These are phyloP conservation scores for Hippophae rhamnoides DNA, from an alignment of 306 rosid genomes.

Conservation along the genomic window DNA sequence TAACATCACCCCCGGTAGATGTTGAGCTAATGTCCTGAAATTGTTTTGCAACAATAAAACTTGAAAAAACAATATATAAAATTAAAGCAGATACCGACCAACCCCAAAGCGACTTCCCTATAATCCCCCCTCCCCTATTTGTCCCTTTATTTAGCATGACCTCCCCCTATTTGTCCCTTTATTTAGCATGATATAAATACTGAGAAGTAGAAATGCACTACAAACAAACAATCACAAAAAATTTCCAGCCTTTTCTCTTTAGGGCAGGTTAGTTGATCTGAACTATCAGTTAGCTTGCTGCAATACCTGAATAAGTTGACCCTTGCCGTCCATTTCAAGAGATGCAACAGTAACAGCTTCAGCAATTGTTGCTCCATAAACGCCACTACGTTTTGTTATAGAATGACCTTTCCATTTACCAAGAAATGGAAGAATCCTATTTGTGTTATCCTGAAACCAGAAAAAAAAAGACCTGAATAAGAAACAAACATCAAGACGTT, in stretches of 20 bases:
- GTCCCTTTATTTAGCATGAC: no score
- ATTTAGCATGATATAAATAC: no score
- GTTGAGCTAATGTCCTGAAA: conserved; percentile 61
- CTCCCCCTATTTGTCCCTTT: no score
- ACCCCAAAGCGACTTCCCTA: no score
- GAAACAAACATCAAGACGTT: neutral
- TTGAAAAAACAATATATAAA: neutral
- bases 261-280: neutral
- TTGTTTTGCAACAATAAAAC: neutral
- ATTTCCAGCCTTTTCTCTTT: neutral
- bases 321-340: conserved; percentile 54
- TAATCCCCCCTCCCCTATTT: no score
- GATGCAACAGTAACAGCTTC: conserved; percentile 56
- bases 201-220: no score
- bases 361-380: conserved; percentile 79
- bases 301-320: conserved; percentile 75
- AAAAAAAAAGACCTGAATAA: conserved; percentile 1
- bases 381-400: conserved; percentile 82
- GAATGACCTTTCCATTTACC: conserved; percentile 92
- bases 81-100: neutral
- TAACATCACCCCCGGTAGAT: conserved; percentile 37
- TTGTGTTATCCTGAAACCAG: conserved; percentile 23
- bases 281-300: neutral
- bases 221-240: no score
- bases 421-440: conserved; percentile 66